Evolutionary conservation across 441 rosid species (phyloP).

Genomic region (Adansonia grandidieri): DNA sequence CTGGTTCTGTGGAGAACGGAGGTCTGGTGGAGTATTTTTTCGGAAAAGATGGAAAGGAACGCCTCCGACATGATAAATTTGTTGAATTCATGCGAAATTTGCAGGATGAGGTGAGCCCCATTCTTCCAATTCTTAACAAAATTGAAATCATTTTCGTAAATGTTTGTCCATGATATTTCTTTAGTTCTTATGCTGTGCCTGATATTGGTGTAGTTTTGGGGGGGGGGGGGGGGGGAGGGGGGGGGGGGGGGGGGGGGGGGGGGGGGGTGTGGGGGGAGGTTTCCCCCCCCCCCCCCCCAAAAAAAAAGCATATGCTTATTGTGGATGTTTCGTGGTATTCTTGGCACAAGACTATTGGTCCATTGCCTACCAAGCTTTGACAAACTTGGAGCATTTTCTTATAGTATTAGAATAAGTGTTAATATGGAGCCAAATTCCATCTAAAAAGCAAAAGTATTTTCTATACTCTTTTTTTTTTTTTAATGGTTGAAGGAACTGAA

Average conservation of each 20-base stretch:
- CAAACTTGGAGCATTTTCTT: neutral
- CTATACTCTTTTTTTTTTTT: neutral
- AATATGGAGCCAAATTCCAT: neutral
- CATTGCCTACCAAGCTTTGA: neutral
- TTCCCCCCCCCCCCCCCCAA: neutral
- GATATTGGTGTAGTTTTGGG: neutral
- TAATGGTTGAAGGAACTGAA: neutral
- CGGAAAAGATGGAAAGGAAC: constrained; percentile 45
- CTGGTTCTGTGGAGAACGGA: constrained; percentile 44
- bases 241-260: no score
- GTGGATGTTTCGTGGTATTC: neutral
- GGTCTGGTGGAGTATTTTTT: constrained; percentile 54
- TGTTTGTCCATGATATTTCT: neutral
- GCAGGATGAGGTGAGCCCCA: constrained; percentile 50
- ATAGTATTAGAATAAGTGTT: neutral
- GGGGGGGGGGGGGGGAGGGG: no score
- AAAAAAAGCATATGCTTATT: neutral
- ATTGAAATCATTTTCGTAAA: neutral
- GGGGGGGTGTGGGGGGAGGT: no score
- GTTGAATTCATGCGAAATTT: constrained; percentile 46
- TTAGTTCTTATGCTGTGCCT: neutral
- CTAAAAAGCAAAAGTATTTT: neutral
- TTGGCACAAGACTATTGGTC: neutral
- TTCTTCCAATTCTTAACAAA: constrained; percentile 3
- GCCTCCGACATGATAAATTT: constrained; percentile 45